Conservation (phyloP, 164 flowering plant genomes). For the Piper longum region DNA sequence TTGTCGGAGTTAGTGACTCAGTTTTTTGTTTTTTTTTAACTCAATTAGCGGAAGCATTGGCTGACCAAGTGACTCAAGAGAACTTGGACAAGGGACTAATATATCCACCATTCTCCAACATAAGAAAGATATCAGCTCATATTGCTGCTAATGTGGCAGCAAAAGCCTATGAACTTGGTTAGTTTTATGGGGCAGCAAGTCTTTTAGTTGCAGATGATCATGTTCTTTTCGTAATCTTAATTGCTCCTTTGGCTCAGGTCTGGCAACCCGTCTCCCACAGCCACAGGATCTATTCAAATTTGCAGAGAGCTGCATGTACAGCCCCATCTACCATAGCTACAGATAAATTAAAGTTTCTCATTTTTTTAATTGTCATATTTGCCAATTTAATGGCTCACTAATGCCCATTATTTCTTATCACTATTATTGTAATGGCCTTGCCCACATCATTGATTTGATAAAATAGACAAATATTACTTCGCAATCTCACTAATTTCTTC, state of each 20-base stretch:
- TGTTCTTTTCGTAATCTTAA: neutral
- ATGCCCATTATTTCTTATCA: too few relatives aligned
- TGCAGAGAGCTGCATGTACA: slow-evolving; percentile 96
- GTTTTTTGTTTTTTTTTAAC: too few relatives aligned
- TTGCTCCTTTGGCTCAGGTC: slow-evolving; percentile 24
- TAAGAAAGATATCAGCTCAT: slow-evolving; percentile 82
- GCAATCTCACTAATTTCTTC: too few relatives aligned
- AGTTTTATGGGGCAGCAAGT: slow-evolving; percentile 5
- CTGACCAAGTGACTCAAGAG: slow-evolving; percentile 59
- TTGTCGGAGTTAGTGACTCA: too few relatives aligned
- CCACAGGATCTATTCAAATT: slow-evolving; percentile 62
- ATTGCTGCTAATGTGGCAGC: slow-evolving; percentile 94
- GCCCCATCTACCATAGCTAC: slow-evolving; percentile 58
- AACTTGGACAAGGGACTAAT: slow-evolving; percentile 60
- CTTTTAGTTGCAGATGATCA: too few relatives aligned
- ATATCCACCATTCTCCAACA: slow-evolving; percentile 67
- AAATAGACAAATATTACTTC: too few relatives aligned
- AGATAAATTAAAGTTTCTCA: slow-evolving; percentile 8
- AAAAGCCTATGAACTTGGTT: slow-evolving; percentile 90
- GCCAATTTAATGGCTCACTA: neutral
- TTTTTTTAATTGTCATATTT: too few relatives aligned
- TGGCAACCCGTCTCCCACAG: slow-evolving; percentile 75
- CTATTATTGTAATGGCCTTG: neutral
- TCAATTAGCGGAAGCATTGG: slow-evolving; percentile 75
- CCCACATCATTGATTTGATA: too few relatives aligned